These are phyloP conservation scores for Niebla homalea DNA, from an alignment of 495 filamentous ascomycete genomes.

Conservation along the genomic window DNA sequence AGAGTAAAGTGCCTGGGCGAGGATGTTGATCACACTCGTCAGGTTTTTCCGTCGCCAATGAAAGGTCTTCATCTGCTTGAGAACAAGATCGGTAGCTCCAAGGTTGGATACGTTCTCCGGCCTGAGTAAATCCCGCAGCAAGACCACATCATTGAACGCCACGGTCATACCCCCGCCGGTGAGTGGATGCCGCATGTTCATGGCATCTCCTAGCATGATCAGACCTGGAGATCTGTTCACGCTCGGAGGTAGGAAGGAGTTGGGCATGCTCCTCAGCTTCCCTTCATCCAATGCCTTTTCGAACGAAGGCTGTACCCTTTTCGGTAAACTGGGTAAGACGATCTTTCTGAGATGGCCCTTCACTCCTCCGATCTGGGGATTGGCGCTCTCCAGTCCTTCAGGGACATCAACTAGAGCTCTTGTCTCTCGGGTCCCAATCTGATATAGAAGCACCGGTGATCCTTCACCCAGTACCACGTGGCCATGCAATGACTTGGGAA, in stretches of 20 bases:
- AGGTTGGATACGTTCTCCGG: constrained; percentile 54
- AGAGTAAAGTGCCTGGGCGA: constrained; percentile 80
- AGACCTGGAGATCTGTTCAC: constrained; percentile 60
- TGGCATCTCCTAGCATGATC: constrained; percentile 75
- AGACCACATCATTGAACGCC: constrained; percentile 72
- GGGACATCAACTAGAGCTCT: constrained; percentile 86
- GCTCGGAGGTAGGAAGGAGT: constrained; percentile 73
- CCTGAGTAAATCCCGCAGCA: constrained; percentile 57
- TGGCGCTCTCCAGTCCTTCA: constrained; percentile 58
- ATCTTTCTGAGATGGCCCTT: constrained; percentile 65
- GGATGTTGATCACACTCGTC: constrained; percentile 84
- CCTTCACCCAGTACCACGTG: constrained; percentile 76
- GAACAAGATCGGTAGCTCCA: constrained; percentile 48
- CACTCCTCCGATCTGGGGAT: constrained; percentile 59
- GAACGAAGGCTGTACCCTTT: constrained; percentile 61
- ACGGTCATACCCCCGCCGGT: constrained; percentile 96
- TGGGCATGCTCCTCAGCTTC: constrained; percentile 73
- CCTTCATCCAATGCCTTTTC: constrained; percentile 59
- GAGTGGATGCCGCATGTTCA: constrained; percentile 93
- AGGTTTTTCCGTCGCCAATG: constrained; percentile 78
- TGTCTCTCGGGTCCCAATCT: constrained; percentile 92
- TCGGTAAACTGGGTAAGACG: constrained; percentile 65
- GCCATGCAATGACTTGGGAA: constrained; percentile 61
- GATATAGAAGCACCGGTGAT: constrained; percentile 81
- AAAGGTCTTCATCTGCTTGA: constrained; percentile 58